A percentile compares a stretch with the other conserved stretches of the same genome.
phyloP scores from a whole-genome alignment of 2,329 filamentous ascomycete genomes.

The Teratosphaeria destructans region DNA sequence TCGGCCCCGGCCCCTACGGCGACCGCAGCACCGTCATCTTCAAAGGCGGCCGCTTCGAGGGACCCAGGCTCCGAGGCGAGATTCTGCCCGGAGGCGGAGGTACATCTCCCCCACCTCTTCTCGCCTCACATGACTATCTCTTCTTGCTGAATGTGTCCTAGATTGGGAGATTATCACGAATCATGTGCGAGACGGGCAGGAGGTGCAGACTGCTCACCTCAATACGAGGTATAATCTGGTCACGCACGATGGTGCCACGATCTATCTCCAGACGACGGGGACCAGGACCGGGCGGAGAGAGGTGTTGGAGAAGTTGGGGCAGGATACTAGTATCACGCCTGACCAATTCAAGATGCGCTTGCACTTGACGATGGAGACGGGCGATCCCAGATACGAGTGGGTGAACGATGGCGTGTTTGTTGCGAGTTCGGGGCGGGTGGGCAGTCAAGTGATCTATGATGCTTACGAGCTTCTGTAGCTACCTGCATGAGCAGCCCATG shows the following conservation, averaged over 20 bases:
- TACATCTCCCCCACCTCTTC: neutral
- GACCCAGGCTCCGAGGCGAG: constrained; percentile 11
- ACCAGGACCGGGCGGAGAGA: constrained; percentile 16
- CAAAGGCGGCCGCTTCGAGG: constrained; percentile 16
- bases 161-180: constrained; percentile 16
- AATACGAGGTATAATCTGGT: constrained; percentile 20
- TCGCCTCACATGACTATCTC: neutral
- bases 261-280: constrained; percentile 20
- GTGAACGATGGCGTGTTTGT: constrained; percentile 16
- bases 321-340: constrained; percentile 13
- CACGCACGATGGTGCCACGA: constrained; percentile 18
- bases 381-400: constrained; percentile 19
- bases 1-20: constrained; percentile 12
- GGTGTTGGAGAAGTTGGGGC: constrained; percentile 15
- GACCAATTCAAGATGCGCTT: constrained; percentile 22
- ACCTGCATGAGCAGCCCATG: too few species aligned
- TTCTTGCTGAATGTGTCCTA: neutral
- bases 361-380: constrained; percentile 20
- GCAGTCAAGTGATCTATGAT: constrained; percentile 16
- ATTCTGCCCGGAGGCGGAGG: constrained; percentile 16
- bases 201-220: constrained; percentile 19
- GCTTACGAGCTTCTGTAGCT: constrained; percentile 14
- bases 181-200: constrained; percentile 6
- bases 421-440: constrained; percentile 13
- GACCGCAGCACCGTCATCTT: constrained; percentile 17